These are phyloP conservation scores for Juncus effusus DNA, from an alignment of 176 grass and related monocot genomes.

Conservation along the genomic window DNA sequence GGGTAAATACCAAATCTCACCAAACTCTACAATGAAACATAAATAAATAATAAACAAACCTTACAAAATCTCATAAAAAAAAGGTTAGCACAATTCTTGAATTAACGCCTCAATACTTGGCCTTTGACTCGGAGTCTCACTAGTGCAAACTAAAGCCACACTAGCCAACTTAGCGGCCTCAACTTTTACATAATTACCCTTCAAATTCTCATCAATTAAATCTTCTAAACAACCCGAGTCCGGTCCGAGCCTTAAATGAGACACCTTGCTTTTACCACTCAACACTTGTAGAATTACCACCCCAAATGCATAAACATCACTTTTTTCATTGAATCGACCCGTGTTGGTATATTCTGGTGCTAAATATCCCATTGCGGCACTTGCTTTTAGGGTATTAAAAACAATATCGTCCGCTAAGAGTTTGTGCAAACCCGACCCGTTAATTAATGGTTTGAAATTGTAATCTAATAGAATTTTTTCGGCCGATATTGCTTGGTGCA, in stretches of 20 bases:
- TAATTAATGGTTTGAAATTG: conserved; percentile 66
- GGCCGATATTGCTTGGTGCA: conserved; percentile 79
- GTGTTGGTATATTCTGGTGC: conserved; percentile 81
- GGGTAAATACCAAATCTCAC: neutral
- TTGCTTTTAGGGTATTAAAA: conserved; percentile 78
- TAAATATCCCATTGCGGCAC: conserved; percentile 96
- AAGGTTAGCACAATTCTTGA: conserved; percentile 41
- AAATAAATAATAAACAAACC: conserved; percentile 28
- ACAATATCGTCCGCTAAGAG: conserved; percentile 79
- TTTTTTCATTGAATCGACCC: conserved; percentile 82
- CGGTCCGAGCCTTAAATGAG: conserved; percentile 21
- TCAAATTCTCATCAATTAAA: conserved; percentile 63
- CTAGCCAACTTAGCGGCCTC: conserved; percentile 53
- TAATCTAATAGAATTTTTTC: conserved; percentile 72
- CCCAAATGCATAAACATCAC: conserved; percentile 83
- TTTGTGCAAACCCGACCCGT: conserved; percentile 68
- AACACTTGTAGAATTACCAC: conserved; percentile 74
- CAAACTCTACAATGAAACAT: conserved; percentile 9
- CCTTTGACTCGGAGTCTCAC: conserved; percentile 55
- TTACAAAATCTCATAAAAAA: conserved; percentile 2
- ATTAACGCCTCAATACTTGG: conserved; percentile 58
- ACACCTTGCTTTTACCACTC: conserved; percentile 49
- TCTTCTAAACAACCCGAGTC: conserved; percentile 37
- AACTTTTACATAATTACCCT: conserved; percentile 40
- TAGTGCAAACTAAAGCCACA: conserved; percentile 47